Conservation (phyloP, 257 asterid genomes). For the Jasminum sambac region DNA sequence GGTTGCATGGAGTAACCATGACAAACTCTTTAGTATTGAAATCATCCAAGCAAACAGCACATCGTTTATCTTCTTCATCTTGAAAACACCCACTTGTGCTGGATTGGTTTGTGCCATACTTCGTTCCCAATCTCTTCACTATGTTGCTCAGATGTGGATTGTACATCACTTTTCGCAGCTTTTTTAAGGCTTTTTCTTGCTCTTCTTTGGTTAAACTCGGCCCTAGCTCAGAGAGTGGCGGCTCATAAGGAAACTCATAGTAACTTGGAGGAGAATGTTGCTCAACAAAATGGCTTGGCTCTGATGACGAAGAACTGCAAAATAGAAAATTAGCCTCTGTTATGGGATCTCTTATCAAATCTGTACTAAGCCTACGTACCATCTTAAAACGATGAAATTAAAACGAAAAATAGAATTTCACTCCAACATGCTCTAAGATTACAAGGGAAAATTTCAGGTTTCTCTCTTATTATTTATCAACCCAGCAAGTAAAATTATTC, state of each 20-base stretch:
- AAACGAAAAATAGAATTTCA: no score
- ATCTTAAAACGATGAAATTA: no score
- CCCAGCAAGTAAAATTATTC: not conserved
- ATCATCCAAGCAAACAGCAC: conserved; percentile 85
- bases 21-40: conserved; percentile 62
- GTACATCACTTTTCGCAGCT: conserved; percentile 68
- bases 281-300: conserved; percentile 21
- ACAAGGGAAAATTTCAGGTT: not conserved
- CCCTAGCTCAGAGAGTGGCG: conserved; percentile 27
- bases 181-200: conserved; percentile 50
- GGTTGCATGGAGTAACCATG: conserved; percentile 75
- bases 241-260: conserved; percentile 22
- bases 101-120: conserved; percentile 4
- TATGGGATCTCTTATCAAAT: no score
- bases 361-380: no score
- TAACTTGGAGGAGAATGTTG: conserved; percentile 29
- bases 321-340: no score
- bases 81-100: conserved; percentile 10
- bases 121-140: conserved; percentile 43
- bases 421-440: no score
- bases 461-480: not conserved
- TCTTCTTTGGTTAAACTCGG: conserved; percentile 52
- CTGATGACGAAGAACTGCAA: conserved; percentile 45
- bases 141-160: conserved; percentile 60
- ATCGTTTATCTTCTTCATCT: conserved; percentile 56